Evolutionary conservation across 257 asterid species (phyloP), one percentile per base, ranked within the genome.

Genomic region (Scutellaria baicalensis): DNA sequence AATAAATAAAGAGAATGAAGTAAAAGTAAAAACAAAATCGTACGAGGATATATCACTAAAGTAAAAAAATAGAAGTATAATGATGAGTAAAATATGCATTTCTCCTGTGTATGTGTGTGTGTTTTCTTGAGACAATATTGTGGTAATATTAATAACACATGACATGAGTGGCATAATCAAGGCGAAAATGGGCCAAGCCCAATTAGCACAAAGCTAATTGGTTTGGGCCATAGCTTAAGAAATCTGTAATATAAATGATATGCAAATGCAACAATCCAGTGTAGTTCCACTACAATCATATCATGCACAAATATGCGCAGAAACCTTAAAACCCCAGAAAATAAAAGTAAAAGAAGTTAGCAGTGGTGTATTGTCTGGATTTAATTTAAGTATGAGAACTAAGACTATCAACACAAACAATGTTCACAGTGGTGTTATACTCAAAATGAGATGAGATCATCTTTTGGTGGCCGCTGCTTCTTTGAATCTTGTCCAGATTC

Each of bases 361-460:
- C 39, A 27, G 51, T 20, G 21, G 38, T 65, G 11, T 59, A 39
- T 48, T 11, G 64, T 64, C 59, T 27, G 33, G 33, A 27, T 27
- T 64, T 38, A 20, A 49, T 44, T 17, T 35, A 56, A 64, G 51
- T 43, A 72, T 67, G 72, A 60, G 47, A 66, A 72, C 63, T n/a
- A 67, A 72, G 74, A 72, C 60, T 6, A 38, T 47, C 43, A 51
- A 50, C 76, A 66, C 44, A 40, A 76, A 74, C 64, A 73, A 63
- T 69, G 49, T 57, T 59, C 23, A 73, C 57, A 75, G 40, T 17
- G 9, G 47, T 20, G 16, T 6, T 42, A 20, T 55, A 33, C 59
- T 85, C 73, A 93, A 55, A 93, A 85, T 68, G 81, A 73, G 78
- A 94, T 94, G 64, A 94, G 89, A 79, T 94, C 99, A 68, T 91